Base-by-base conservation (phyloP, 371 early-diverging fungal species). In the Rhizopus delemar region DNA sequence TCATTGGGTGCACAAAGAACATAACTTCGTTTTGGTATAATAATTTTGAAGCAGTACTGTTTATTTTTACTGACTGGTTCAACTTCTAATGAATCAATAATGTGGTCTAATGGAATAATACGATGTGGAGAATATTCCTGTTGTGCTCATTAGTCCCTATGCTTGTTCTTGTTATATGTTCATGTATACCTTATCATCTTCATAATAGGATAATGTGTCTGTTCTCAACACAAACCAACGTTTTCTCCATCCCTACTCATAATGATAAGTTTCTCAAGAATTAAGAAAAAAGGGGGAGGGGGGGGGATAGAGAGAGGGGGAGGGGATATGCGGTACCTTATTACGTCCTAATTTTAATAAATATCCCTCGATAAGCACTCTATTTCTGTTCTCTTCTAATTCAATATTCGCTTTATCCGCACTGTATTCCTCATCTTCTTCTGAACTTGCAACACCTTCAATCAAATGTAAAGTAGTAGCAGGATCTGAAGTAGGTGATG, bases 191-290 rank as follows among this genome's bases (percentile, higher is more conserved):
- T 86, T 87, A 29, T 85, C 82, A 61, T 94, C 85, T 68, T 92
- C 91, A 73, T 94, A 94, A 63, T 85, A 88, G 5, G 85, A 77
- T 45, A 94, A 67, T n/a, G 83, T 85, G 50, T 87, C 89, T 38
- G 84, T 85, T 38, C 93, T 73, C 8, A 94, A 66, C 8, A 92
- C 94, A 74, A 92, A 91, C 92, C 91, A 94, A 29, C 90, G 83
- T 62, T 87, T 89, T 68, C 88, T 85, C 94, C 94, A 94, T 16
- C 82, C 79, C 85, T 88, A 69, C 39, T 15, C 46, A 36, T 52
- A 22, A 22, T 22, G 22, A 22, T 22, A 0, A 22, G 22, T 22
- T 22, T 22, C 22, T 22, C 22, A 22, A 34, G 34, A 36, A 52
- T 12, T 34, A 52, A 33, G 35, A 52, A 33, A 12, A 12, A 36